Percentiles rank a stretch among this genome's conserved stretches.
phyloP scores from a whole-genome alignment of 805 yeast genomes.

The Candida fluviatilis region DNA sequence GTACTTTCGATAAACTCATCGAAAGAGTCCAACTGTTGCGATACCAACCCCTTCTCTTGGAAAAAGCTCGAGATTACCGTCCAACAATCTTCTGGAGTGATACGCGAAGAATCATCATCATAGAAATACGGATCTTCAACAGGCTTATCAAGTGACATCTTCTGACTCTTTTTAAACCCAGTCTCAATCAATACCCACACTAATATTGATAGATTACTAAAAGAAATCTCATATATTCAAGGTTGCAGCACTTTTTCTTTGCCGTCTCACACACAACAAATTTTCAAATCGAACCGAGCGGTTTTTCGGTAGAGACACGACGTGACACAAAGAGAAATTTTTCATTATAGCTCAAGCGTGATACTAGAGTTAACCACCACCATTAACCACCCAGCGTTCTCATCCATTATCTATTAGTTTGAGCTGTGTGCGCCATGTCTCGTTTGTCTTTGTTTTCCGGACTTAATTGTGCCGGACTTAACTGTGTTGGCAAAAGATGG shows the following conservation, averaged over 20 bases:
- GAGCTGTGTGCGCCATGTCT: no score
- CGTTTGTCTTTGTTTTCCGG: background rate
- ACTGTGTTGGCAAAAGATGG: slow-evolving; percentile 8
- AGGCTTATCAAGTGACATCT: slow-evolving; percentile 14
- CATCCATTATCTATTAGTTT: no score
- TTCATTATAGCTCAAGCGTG: background rate
- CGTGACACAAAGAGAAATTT: slow-evolving; percentile 12
- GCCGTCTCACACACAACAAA: background rate
- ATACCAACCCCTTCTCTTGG: slow-evolving; percentile 93
- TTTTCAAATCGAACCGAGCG: no score
- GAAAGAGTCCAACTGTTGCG: slow-evolving; percentile 97
- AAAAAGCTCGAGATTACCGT: slow-evolving; percentile 94
- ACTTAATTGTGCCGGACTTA: background rate
- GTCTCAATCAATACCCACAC: background rate
- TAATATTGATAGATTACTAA: background rate
- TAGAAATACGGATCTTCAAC: slow-evolving; percentile 63
- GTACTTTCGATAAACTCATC: slow-evolving; percentile 97
- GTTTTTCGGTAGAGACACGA: no score
- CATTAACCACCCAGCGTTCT: no score
- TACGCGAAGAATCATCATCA: slow-evolving; percentile 59
- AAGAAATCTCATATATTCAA: background rate
- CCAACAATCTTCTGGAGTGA: slow-evolving; percentile 99
- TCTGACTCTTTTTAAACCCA: background rate
- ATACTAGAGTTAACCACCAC: background rate
- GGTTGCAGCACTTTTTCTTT: background rate